Conservation (phyloP, 306 rosid species). For the Clitoria ternatea region DNA sequence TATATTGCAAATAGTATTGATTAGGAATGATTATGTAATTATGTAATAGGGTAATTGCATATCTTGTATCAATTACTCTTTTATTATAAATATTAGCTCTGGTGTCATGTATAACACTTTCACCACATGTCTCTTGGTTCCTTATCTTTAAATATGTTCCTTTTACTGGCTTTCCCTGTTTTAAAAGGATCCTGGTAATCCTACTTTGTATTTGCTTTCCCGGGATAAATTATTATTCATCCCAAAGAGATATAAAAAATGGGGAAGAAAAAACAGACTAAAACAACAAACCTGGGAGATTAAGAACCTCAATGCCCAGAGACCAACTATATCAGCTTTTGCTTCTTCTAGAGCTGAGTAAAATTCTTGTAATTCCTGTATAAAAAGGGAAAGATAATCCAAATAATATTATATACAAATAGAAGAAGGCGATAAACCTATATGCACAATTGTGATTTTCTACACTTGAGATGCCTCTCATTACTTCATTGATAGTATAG, state of each 20-base stretch:
- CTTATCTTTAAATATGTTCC: no score
- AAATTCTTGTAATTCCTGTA: conserved; percentile 91
- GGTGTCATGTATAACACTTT: no score
- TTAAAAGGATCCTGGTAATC: background rate
- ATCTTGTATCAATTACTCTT: no score
- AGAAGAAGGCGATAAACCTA: background rate
- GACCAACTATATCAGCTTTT: conserved; percentile 97
- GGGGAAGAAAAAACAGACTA: no score
- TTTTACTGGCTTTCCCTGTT: background rate
- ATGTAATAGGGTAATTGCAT: no score
- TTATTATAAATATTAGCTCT: no score
- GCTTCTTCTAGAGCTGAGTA: conserved; percentile 95
- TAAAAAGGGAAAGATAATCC: conserved; percentile 25
- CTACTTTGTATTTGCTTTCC: background rate
- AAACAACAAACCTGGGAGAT: conserved; percentile 52
- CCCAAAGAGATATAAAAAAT: background rate
- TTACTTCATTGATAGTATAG: background rate
- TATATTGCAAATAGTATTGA: no score
- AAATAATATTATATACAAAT: background rate
- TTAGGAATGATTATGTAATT: no score
- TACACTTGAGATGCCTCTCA: background rate
- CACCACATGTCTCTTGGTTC: no score
- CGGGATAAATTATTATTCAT: background rate
- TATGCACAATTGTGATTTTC: background rate
- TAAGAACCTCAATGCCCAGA: conserved; percentile 83